These are phyloP conservation scores for Russula sp. DNA, from an alignment of 768 basidiomycete species.

Conservation along the genomic window DNA sequence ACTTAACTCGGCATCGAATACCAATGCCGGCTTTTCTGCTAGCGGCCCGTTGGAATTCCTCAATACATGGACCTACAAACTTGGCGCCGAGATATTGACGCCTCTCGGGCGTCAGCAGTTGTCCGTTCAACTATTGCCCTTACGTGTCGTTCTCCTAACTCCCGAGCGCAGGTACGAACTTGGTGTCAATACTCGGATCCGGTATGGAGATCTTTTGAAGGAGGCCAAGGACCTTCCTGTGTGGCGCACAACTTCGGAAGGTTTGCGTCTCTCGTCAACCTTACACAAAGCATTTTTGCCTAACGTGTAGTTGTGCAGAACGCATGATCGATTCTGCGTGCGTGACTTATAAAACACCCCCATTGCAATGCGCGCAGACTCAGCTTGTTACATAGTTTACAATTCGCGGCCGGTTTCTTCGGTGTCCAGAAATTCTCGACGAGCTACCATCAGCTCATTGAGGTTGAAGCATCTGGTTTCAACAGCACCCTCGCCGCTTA, in stretches of 20 bases:
- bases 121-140: conserved; percentile 8
- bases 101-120: conserved; percentile 44
- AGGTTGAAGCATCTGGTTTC: conserved; percentile 39
- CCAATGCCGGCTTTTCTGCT: conserved; percentile 30
- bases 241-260: conserved; percentile 43
- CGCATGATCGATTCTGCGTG: conserved; percentile 35
- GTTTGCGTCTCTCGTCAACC: conserved; percentile 24
- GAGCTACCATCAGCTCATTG: conserved; percentile 44
- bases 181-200: conserved; percentile 39
- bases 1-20: conserved; percentile 23
- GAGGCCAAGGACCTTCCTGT: conserved; percentile 42
- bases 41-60: conserved; percentile 39
- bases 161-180: conserved; percentile 33
- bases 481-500: conserved; percentile 47
- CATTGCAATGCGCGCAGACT: neutral
- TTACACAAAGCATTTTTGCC: neutral
- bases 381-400: conserved; percentile 30
- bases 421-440: conserved; percentile 37
- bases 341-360: neutral
- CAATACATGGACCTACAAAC: conserved; percentile 41
- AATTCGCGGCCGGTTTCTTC: conserved; percentile 49
- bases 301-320: conserved; percentile 12
- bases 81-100: conserved; percentile 43
- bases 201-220: conserved; percentile 43
- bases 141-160: neutral